Base-by-base conservation (phyloP, 768 basidiomycete genomes). In the Leccinum subgranulosum region DNA sequence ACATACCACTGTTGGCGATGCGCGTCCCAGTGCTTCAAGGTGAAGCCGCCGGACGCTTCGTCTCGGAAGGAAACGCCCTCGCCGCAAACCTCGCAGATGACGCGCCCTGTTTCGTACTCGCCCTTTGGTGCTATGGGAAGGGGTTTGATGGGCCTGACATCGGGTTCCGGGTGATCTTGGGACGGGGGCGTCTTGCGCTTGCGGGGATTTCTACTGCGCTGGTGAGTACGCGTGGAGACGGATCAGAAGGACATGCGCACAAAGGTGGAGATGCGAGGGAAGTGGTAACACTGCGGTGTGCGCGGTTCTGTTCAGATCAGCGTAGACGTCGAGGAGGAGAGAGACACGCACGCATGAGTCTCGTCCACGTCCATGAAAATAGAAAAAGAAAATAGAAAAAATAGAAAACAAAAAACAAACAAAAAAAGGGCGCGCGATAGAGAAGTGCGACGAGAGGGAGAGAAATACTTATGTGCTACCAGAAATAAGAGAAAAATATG, bases 21-120 rank as follows among this genome's bases (percentile, higher is more conserved):
- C 14, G 83, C 79, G 33, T 84, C 83, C 89, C 88, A 90, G 47
- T 84, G 83, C 63, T 82, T 81, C 41, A 84, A 71, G 36, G 87
- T 87, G 68, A 90, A 89, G 3, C 75, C 81, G 2, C 83, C 83
- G 31, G 83, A 79, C 12, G 72, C 69, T 31, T 85, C 84, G 69
- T 90, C 87, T 23, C 87, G 78, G 70, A 89, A 86, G 4, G 86
- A 82, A 53, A 91, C 81, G 12, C 77, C 75, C 23, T 77, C 74
- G 10, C 82, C 80, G 64, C 89, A 91, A 8, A 76, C 74, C 59
- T 85, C 83, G 71, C 88, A 90, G 49, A 80, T 78, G 57, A 91
- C 82, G 51, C 79, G 81, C 19, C 87, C 87, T 0, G 81, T 76
- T 64, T 82, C 81, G 75, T 88, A 88, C 68, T 90, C 88, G 69